These are phyloP conservation scores for Phialophora expanda DNA, from an alignment of 2,329 filamentous ascomycete genomes.

Conservation along the genomic window DNA sequence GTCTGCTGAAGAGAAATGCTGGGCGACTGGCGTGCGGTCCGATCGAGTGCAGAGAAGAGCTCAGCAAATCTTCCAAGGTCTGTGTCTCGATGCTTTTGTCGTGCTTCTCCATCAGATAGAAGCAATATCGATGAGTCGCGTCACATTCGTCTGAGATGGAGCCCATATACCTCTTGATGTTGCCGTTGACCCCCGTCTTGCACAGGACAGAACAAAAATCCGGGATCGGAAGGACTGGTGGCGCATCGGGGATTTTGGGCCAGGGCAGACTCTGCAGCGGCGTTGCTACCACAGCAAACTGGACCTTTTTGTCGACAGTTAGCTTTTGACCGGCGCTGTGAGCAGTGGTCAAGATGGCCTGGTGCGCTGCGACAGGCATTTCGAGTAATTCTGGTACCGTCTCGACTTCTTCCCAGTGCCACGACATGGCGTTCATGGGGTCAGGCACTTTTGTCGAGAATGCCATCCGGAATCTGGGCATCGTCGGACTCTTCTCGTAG, in stretches of 20 bases:
- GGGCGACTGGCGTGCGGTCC: neutral
- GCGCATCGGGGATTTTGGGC: constrained; percentile 7
- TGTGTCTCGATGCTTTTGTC: constrained; percentile 5
- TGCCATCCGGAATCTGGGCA: constrained; percentile 6
- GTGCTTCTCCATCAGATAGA: constrained; percentile 13
- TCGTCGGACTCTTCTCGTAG: neutral
- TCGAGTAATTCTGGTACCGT: constrained; percentile 5
- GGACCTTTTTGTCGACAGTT: constrained; percentile 5
- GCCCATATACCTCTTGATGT: constrained; percentile 6
- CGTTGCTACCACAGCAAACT: constrained; percentile 1
- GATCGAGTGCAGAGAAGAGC: neutral
- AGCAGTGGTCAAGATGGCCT: neutral
- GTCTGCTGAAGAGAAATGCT: constrained; percentile 22
- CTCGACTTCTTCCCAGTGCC: constrained; percentile 16
- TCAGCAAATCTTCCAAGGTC: constrained; percentile 9
- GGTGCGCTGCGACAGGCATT: neutral
- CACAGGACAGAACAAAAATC: constrained; percentile 16
- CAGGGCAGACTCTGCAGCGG: constrained; percentile 4
- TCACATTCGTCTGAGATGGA: constrained; percentile 15
- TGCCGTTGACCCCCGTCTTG: neutral
- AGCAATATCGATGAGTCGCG: constrained; percentile 1
- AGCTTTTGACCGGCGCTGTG: neutral
- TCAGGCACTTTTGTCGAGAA: neutral
- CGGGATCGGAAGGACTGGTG: constrained; percentile 4
- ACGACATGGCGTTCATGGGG: neutral